Evolutionary conservation across 129 eudicot species (phyloP), one percentile per base, ranked within the genome.

Genomic region (Solidago caesia): DNA sequence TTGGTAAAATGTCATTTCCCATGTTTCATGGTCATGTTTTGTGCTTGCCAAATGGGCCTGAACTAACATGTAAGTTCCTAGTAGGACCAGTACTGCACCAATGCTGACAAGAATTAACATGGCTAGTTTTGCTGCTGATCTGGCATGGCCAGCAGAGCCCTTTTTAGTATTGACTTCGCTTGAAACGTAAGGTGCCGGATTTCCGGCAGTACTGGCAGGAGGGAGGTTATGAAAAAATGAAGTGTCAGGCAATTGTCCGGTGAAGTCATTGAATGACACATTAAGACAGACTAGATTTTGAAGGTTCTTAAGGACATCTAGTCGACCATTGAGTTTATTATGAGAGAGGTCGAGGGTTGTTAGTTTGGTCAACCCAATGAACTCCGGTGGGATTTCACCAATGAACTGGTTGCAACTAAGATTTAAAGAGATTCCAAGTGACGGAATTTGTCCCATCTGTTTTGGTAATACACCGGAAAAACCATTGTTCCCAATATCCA

Each of bases 1-100:
- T 21, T 95, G 97, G 82, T 95, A 95, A 57, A 95, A 79, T 6
- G 92, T 95, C 77, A 91, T 44, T 53, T 95, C 92, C 99, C 99
- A 95, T 41, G 84, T 75, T 10, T 83, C 87, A 8, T 69, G 47
- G 68, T 45, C 60, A 56, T 82, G 51, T 59, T 11, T 74, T 68
- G 14, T 42, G 73, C 53, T 80, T 5, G 73, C 84, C 74, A 87
- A 44, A 8, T 72, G 87, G 15, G 90, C 82, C 56, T 77, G 79
- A 3, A 89, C 82, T 64, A 89, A 48, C 25, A 85, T 67, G 79
- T 89, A 95, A 57, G 87, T 56, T 7, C 92, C 97, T 1, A 95
- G 85, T 5, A 95, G 80, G 25, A 89, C 88, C 11, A 95, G 85
- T 9, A 89, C 80, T 4, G 73, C 96, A 48, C 99, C 87, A 45